A percentile compares a stretch with the other conserved stretches of the same genome.
Conservation (phyloP, 1,284 basidiomycete genomes). For the Inonotus hispidus region DNA sequence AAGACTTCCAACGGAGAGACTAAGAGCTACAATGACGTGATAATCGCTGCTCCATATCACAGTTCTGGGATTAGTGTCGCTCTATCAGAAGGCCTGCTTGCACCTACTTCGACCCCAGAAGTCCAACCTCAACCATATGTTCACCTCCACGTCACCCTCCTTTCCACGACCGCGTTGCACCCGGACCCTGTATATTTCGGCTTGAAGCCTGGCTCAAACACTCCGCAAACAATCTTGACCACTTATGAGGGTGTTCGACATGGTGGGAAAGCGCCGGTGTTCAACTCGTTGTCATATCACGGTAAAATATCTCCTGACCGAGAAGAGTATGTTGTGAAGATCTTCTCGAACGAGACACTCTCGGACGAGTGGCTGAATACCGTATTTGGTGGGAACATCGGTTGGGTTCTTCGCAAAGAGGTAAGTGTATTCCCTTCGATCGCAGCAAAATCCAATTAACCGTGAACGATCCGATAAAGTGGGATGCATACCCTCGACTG, state of each 20-base stretch:
- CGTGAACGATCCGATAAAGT: slow-evolving; percentile 35
- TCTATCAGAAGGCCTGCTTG: slow-evolving; percentile 14
- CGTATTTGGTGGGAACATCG: slow-evolving; percentile 62
- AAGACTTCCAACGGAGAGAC: slow-evolving; percentile 31
- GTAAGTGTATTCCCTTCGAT: slow-evolving; percentile 33
- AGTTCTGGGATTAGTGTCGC: slow-evolving; percentile 52
- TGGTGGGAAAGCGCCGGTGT: slow-evolving; percentile 61
- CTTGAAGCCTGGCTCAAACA: slow-evolving; percentile 36
- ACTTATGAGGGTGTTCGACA: slow-evolving; percentile 52
- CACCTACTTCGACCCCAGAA: slow-evolving; percentile 30
- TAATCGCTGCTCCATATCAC: slow-evolving; percentile 76
- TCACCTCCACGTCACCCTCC: slow-evolving; percentile 82
- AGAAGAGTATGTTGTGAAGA: slow-evolving; percentile 72
- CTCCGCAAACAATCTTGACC: slow-evolving; percentile 73
- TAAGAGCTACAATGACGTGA: slow-evolving; percentile 56
- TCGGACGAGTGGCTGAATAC: slow-evolving; percentile 63
- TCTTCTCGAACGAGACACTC: slow-evolving; percentile 72
- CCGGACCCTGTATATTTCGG: slow-evolving; percentile 73
- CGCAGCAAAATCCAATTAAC: neutral
- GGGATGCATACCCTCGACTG: slow-evolving; percentile 74
- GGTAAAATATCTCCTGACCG: slow-evolving; percentile 38
- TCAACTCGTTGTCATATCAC: slow-evolving; percentile 89
- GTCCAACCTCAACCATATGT: slow-evolving; percentile 69
- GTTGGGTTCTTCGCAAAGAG: slow-evolving; percentile 82
- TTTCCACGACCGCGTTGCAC: slow-evolving; percentile 67